Percentiles rank a stretch among this genome's conserved stretches.
Evolutionary conservation across 495 filamentous ascomycete genomes (phyloP).

Genomic region (Lineolata rhizophorae): DNA sequence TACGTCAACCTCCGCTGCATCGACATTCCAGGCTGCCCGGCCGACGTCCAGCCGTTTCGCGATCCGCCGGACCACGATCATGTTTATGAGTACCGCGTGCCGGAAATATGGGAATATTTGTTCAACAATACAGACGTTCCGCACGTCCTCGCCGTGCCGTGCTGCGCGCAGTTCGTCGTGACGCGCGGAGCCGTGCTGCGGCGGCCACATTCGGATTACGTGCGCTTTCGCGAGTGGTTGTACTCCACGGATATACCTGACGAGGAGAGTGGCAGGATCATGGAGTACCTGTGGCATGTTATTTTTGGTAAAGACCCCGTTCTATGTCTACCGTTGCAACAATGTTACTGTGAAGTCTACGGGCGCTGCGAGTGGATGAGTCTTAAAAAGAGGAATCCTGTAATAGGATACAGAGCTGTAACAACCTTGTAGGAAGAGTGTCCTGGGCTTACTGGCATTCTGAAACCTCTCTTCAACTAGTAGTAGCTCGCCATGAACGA

Average conservation of each 20-base stretch:
- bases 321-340: constrained; percentile 2
- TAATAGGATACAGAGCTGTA: too few species aligned
- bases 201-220: constrained; percentile 30
- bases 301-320: constrained; percentile 21
- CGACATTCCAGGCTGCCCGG: constrained; percentile 23
- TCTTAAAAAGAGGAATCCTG: too few species aligned
- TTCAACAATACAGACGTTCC: constrained; percentile 19
- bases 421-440: too few species aligned
- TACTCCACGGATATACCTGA: constrained; percentile 34
- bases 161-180: constrained; percentile 54
- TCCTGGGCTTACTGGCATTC: too few species aligned
- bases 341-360: constrained; percentile 3
- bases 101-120: constrained; percentile 4
- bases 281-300: constrained; percentile 59
- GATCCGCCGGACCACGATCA: constrained; percentile 15
- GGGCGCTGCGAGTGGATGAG: neutral
- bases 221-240: constrained; percentile 34
- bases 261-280: constrained; percentile 33
- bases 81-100: constrained; percentile 14
- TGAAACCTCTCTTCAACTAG: too few species aligned
- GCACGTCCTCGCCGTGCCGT: constrained; percentile 29
- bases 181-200: constrained; percentile 26
- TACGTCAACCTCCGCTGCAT: constrained; percentile 29
- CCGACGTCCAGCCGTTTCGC: constrained; percentile 16
- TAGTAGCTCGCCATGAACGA: too few species aligned